Evolutionary conservation across 352 stramenopile species (phyloP), one percentile per base, ranked within the genome.

Genomic region (Blastocystis sp.): DNA sequence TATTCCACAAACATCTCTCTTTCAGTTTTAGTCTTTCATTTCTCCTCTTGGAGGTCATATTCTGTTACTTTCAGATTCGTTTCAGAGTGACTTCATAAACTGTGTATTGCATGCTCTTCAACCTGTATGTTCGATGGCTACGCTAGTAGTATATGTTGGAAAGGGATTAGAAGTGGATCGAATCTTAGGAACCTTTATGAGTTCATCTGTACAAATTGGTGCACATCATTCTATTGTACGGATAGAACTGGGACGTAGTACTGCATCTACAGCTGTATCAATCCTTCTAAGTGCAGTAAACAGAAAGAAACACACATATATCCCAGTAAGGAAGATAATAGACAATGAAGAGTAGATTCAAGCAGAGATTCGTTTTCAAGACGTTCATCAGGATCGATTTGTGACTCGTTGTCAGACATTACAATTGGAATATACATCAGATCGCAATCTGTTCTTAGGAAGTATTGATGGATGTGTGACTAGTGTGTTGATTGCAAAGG

Each of bases 11-110:
- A 14, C 19, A 6, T 12, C 12, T 43, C n/a, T 11, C 61, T 14
- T 19, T 73, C 61, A 42, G 9, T 6, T 9, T 11, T 54, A 75
- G 65, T 27, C 11, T 1, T 27, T 75, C 12, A 51, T 54, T 9
- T 57, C 65, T 11, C 65, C 65, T 9, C 27, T 54, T 19, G 65
- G 65, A 14, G 65, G 65, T 54, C 57, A 11, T 37, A 75, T 9
- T 43, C n/a, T n/a, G n/a, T n/a, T n/a, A n/a, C n/a, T n/a, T n/a
- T n/a, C n/a, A n/a, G n/a, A n/a, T n/a, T n/a, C 65, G 19, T 75
- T 75, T 46, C 65, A 75, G 65, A 75, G 24, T 1, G 65, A 75
- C 32, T 43, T 75, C 12, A n/a, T 75, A 0, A 75, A 75, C 65
- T 75, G 65, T 75, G 14, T 75, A n/a, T 19, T 14, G 12, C 24